A percentile compares a stretch with the other conserved stretches of the same genome.
Evolutionary conservation across 148 eudicot species (phyloP).

Genomic region (Rhododendron williamsianum): DNA sequence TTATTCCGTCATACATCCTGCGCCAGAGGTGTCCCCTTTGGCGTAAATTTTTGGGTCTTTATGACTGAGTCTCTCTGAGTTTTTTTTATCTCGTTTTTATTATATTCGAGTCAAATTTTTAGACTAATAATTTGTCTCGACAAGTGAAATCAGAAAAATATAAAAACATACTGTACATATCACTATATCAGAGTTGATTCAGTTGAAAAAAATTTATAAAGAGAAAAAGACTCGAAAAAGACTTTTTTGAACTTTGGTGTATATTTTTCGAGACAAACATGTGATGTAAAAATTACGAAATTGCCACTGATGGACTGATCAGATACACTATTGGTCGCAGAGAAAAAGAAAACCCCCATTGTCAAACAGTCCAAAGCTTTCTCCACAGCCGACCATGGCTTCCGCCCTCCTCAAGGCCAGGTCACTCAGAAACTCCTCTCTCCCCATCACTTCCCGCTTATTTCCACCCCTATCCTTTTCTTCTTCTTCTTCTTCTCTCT

Average conservation of each 20-base stretch:
- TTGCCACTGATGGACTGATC: too few relatives aligned
- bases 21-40: background rate
- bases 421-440: slow-evolving; percentile 20
- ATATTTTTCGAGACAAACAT: too few relatives aligned
- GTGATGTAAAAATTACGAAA: too few relatives aligned
- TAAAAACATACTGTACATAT: too few relatives aligned
- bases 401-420: slow-evolving; percentile 7
- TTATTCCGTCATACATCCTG: background rate
- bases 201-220: too few relatives aligned
- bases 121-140: background rate
- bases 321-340: background rate
- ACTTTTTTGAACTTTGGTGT: too few relatives aligned
- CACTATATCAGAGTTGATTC: too few relatives aligned
- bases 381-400: slow-evolving; percentile 15
- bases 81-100: background rate
- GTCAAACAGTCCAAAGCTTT: background rate
- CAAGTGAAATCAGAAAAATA: background rate
- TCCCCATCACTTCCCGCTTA: slow-evolving; percentile 16
- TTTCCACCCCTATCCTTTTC: slow-evolving; percentile 17
- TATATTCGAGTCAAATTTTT: too few relatives aligned
- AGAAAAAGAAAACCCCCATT: background rate
- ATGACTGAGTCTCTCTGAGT: background rate
- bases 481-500: slow-evolving; percentile 18
- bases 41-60: background rate
- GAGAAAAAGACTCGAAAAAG: background rate